phyloP scores from a whole-genome alignment of 2,329 filamentous ascomycete species.

The Orbilia ellipsospora region DNA sequence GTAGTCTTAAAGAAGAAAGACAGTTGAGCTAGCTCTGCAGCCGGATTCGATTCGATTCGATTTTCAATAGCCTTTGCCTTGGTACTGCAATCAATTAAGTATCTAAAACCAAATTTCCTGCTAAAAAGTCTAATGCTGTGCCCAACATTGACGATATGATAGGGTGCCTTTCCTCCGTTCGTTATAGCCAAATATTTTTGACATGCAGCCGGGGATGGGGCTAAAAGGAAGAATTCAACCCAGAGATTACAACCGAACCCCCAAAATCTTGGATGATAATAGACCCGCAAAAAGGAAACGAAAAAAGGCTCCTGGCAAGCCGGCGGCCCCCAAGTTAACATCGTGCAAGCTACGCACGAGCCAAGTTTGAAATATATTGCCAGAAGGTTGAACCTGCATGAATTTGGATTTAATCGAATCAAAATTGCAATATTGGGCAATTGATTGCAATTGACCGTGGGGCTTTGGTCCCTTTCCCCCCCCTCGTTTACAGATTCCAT shows the following conservation, averaged over 20 bases:
- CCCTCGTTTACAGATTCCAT: no score
- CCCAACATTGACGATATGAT: slow-evolving; percentile 25
- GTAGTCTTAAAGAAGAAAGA: no score
- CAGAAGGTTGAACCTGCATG: slow-evolving; percentile 41
- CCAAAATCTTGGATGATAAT: neutral
- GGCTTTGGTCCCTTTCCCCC: no score
- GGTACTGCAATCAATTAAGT: neutral
- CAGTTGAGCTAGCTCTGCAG: no score
- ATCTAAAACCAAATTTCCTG: slow-evolving; percentile 13
- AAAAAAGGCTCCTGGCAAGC: neutral
- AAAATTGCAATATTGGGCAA: no score
- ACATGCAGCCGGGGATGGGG: slow-evolving; percentile 44
- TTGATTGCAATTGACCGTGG: no score
- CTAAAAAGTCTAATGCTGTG: slow-evolving; percentile 15
- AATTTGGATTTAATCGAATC: neutral
- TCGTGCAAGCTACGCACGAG: slow-evolving; percentile 53
- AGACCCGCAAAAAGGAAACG: slow-evolving; percentile 20
- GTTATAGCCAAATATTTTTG: slow-evolving; percentile 26
- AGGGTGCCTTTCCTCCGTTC: no score
- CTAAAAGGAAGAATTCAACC: slow-evolving; percentile 55
- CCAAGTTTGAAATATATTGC: slow-evolving; percentile 55
- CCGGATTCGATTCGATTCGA: neutral
- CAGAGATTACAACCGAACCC: slow-evolving; percentile 5
- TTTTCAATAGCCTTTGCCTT: slow-evolving; percentile 3
- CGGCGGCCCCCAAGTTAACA: neutral